phyloP scores from a whole-genome alignment of 2,329 filamentous ascomycete species.

The Penicillium psychrosexuale region DNA sequence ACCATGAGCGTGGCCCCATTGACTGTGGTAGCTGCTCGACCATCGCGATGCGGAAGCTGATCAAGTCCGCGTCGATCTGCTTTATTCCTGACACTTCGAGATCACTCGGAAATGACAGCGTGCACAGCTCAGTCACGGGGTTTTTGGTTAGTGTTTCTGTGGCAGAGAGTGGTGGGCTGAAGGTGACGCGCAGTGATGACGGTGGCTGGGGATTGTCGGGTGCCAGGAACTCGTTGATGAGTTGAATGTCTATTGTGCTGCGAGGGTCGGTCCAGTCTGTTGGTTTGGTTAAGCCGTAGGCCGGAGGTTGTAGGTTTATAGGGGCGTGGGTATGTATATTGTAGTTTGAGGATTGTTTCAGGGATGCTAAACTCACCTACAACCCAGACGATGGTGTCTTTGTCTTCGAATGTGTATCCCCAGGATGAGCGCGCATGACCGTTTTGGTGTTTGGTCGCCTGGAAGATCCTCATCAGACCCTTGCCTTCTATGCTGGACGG shows the following conservation, averaged over 20 bases:
- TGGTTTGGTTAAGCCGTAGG: background rate
- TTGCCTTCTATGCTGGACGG: slow-evolving; percentile 33
- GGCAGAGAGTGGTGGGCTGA: slow-evolving; percentile 27
- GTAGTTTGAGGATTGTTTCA: background rate
- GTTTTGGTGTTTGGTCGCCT: slow-evolving; percentile 31
- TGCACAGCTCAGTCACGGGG: slow-evolving; percentile 51
- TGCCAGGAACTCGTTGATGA: slow-evolving; percentile 27
- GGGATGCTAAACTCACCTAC: slow-evolving; percentile 29
- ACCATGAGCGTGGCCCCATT: slow-evolving; percentile 29
- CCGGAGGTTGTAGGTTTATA: background rate
- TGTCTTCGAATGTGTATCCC: slow-evolving; percentile 39
- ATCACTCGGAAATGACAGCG: slow-evolving; percentile 43
- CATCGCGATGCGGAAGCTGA: slow-evolving; percentile 38
- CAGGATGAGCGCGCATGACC: slow-evolving; percentile 37
- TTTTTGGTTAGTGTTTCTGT: slow-evolving; percentile 33
- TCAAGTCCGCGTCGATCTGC: slow-evolving; percentile 32
- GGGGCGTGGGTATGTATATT: background rate
- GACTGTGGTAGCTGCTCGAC: slow-evolving; percentile 31
- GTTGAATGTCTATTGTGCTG: slow-evolving; percentile 17
- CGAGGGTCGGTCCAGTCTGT: slow-evolving; percentile 37
- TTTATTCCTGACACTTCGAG: slow-evolving; percentile 27
- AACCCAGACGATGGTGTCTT: slow-evolving; percentile 37
- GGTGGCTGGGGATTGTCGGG: slow-evolving; percentile 18
- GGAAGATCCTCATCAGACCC: slow-evolving; percentile 28
- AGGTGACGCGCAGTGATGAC: slow-evolving; percentile 29